Evolutionary conservation across 345 rosid genomes (phyloP).

Genomic region (Pugionium cornutum): DNA sequence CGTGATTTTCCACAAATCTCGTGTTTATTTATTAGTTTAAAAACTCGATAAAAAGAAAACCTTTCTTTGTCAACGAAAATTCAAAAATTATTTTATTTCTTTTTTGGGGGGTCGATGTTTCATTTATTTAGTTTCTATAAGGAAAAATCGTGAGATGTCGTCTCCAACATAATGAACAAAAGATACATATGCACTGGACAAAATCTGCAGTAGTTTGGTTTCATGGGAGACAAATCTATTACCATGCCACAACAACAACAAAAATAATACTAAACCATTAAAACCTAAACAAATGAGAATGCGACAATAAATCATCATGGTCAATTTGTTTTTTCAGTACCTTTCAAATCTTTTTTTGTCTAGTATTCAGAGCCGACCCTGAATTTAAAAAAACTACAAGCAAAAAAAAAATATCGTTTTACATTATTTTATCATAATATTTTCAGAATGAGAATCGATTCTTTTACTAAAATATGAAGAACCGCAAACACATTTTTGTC

Average conservation of each 20-base stretch:
- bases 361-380: too few relatives aligned
- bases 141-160: background rate
- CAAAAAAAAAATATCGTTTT: too few relatives aligned
- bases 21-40: background rate
- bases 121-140: background rate
- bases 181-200: background rate
- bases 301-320: background rate
- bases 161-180: slow-evolving; percentile 17
- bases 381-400: too few relatives aligned
- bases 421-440: too few relatives aligned
- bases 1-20: background rate
- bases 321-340: background rate
- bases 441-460: too few relatives aligned
- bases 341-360: background rate
- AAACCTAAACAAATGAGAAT: background rate
- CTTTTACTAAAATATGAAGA: too few relatives aligned
- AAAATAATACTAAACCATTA: background rate
- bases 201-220: slow-evolving; percentile 17
- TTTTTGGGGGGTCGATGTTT: too few relatives aligned
- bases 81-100: background rate
- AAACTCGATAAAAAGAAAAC: too few relatives aligned
- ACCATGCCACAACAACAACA: background rate
- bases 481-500: too few relatives aligned
- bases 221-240: slow-evolving; percentile 33
- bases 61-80: background rate